Evolutionary conservation across 129 eudicot species (phyloP), one percentile per base, ranked within the genome.

Genomic region (Chrysanthemum seticuspe): DNA sequence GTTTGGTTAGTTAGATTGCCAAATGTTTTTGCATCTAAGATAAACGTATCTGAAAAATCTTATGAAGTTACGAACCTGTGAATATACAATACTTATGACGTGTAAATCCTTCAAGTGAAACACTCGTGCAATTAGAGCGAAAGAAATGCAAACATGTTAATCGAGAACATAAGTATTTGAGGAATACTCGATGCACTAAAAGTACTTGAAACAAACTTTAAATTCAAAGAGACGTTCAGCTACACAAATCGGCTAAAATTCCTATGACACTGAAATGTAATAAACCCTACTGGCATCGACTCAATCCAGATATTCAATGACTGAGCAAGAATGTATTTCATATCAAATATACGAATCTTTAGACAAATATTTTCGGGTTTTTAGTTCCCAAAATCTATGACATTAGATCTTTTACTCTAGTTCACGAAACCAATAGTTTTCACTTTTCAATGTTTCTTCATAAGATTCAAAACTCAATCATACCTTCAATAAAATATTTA

Each of bases 401-500:
- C 36, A 47, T 36, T 6, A 72, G 62, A 73, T 49, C 52, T 62
- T 36, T 36, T 6, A 6, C 34, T 48, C 13, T 47, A 73, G 16
- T 2, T 10, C 59, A 73, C 62, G 45, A 13, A 73, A 73, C 19
- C 69, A 49, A 62, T 50, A 50, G 5, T 27, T 62, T 61, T 49
- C 2, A 50, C 10, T 27, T 62, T 61, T 49, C 2, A 25, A 15
- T 49, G n/a, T 72, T 18, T 60, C 12, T 48, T 16, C 25, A 25
- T 14, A 48, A 3, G 2, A 29, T 52, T 29, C n/a, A 49, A 12
- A 2, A 71, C 58, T 51, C 15, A 51, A 64, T 45, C 6, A 6
- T 13, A 29, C 23, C 29, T 9, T 31, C 53, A 53, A 31, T 56
- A 67, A 52, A 75, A 45, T 75, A 76, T 25, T 67, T 27, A 57